Evolutionary conservation across 306 rosid genomes (phyloP).

Genomic region (Pyrus betulifolia): DNA sequence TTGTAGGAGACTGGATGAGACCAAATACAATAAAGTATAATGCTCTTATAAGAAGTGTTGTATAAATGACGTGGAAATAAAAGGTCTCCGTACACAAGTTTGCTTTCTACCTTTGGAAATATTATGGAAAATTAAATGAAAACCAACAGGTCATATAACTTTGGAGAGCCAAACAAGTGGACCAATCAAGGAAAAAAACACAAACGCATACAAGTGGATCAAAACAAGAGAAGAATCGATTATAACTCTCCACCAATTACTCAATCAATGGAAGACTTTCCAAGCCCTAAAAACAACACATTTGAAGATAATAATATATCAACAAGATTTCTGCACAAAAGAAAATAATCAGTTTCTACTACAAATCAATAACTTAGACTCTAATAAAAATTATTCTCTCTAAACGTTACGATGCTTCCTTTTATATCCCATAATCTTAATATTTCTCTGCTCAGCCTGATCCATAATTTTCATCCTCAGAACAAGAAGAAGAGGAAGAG

Average conservation of each 20-base stretch:
- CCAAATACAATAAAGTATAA: neutral
- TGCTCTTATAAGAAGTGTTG: neutral
- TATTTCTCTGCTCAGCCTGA: neutral
- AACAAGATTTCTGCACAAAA: neutral
- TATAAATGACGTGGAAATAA: neutral
- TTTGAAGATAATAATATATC: neutral
- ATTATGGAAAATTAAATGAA: neutral
- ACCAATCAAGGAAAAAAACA: conserved; percentile 16
- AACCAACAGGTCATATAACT: neutral
- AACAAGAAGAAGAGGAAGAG: neutral
- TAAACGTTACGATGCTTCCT: conserved; percentile 25
- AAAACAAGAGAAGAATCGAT: conserved; percentile 16
- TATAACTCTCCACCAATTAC: conserved; percentile 32
- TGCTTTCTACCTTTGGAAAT: neutral
- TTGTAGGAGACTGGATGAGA: neutral
- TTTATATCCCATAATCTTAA: neutral
- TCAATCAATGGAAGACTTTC: conserved; percentile 1
- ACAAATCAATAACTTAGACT: neutral
- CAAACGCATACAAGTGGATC: conserved; percentile 19
- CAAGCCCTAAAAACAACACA: neutral
- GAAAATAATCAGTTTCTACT: neutral
- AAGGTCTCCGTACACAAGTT: neutral
- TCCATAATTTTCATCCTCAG: neutral
- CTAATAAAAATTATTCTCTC: neutral
- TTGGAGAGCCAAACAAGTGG: conserved; percentile 35